Evolutionary conservation across 768 basidiomycete genomes (phyloP).

Genomic region (Panus rudis): DNA sequence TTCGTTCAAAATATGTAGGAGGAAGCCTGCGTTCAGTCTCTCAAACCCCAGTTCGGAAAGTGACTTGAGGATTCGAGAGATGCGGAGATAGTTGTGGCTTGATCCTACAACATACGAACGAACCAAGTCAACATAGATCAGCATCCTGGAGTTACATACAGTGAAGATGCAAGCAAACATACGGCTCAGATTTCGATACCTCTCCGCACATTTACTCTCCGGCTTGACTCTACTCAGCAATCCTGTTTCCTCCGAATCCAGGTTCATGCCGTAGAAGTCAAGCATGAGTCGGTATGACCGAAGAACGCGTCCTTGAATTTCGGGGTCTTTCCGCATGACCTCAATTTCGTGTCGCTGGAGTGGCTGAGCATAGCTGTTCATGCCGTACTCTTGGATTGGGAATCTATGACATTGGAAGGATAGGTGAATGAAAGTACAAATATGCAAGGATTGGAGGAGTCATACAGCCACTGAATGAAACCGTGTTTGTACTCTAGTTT

Average conservation of each 20-base stretch:
- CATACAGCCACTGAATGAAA: conserved; percentile 77
- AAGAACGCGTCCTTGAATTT: conserved; percentile 43
- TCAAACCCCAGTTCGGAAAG: conserved; percentile 67
- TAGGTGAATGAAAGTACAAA: neutral
- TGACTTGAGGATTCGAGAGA: conserved; percentile 72
- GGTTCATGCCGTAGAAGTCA: conserved; percentile 73
- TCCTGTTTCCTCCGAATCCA: conserved; percentile 51
- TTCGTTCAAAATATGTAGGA: conserved; percentile 63
- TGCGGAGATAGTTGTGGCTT: conserved; percentile 70
- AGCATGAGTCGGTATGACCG: conserved; percentile 68
- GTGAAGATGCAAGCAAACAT: conserved; percentile 26
- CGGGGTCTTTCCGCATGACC: conserved; percentile 44
- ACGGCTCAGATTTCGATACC: conserved; percentile 64
- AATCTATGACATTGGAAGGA: conserved; percentile 37
- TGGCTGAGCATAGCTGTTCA: conserved; percentile 63
- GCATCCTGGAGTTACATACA: neutral
- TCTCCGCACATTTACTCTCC: conserved; percentile 40
- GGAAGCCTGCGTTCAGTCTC: conserved; percentile 54
- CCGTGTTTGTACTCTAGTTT: conserved; percentile 64
- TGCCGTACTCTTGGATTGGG: conserved; percentile 66
- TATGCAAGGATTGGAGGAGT: conserved; percentile 1
- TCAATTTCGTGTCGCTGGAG: conserved; percentile 59
- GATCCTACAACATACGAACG: conserved; percentile 41
- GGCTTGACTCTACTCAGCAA: conserved; percentile 43
- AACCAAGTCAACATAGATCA: conserved; percentile 1